Evolutionary conservation across 1,139 yeast species (phyloP), one percentile per base, ranked within the genome.

Genomic region (Taiozyma sp.): DNA sequence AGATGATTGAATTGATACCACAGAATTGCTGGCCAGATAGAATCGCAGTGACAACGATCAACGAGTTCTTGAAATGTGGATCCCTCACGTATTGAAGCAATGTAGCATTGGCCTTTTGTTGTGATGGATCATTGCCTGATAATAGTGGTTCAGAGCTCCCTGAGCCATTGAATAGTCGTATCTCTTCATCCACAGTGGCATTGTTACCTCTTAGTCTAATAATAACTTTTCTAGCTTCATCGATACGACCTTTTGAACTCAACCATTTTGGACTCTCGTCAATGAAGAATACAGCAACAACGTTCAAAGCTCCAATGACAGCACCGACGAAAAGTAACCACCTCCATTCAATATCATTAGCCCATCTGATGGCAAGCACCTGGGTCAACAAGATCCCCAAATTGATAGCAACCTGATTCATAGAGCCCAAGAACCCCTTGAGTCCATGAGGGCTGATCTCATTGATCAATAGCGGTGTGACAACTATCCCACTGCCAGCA

Each of bases 261-360:
- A 88, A 71, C 97, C 97, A 91, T 65, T 84, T 79, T 3, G 98
- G 97, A 1, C 95, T 83, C 65, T 91, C 97, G 26, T 77, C 80
- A n/a, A 82, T 74, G 44, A 72, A 69, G 2, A 75, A 58, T 34
- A 77, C 68, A 14, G 77, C 63, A 0, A 76, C 50, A 4, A 82
- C 69, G 60, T 84, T 81, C 6, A 70, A 11, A 0, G 73, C 49
- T 1, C 88, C 88, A 30, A 88, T 58, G 0, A 75, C 55, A 1
- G 79, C 74, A 0, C 90, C 96, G 47, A 75, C 68, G 22, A 79
- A 68, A 47, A 93, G 69, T 28, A 93, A 74, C 52, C 67, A 70
- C 57, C 97, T 75, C 98, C 98, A 93, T 42, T 77, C 72, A 44
- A 74, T 70, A 47, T 77, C 75, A 52, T 81, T 80, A 16, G 91